Conservation (phyloP, 371 early-diverging fungal genomes). For the Dinochytrium kinnereticum region DNA sequence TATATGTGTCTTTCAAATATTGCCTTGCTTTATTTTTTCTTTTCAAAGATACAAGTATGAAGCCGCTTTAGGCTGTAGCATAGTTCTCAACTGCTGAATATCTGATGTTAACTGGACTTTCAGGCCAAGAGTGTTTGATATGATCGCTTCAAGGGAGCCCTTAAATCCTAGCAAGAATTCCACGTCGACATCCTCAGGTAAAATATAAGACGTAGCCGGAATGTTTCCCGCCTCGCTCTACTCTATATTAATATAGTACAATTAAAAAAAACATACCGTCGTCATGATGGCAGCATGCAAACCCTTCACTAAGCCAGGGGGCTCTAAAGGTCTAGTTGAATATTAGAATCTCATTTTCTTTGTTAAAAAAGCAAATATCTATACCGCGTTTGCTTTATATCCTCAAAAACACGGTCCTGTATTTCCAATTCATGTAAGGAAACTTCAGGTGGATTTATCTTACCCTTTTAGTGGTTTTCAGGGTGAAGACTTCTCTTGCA, state of each 20-base stretch:
- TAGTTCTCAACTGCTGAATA: background rate
- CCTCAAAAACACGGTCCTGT: background rate
- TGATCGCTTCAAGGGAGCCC: background rate
- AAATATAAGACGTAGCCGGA: background rate
- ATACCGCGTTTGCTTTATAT: background rate
- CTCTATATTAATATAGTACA: background rate
- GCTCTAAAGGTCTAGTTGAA: too few relatives aligned
- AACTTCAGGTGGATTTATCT: background rate
- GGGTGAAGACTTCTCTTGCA: background rate
- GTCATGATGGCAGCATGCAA: background rate
- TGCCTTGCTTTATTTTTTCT: background rate
- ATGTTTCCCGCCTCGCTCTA: background rate
- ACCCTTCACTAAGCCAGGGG: background rate
- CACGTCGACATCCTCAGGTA: background rate
- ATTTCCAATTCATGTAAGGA: background rate
- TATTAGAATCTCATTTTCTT: too few relatives aligned
- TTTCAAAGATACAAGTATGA: background rate
- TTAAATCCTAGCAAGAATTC: background rate
- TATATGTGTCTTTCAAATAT: background rate
- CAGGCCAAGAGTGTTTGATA: background rate
- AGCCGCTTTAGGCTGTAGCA: background rate
- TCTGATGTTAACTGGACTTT: background rate
- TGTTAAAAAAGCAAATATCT: background rate
- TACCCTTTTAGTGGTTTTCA: background rate
- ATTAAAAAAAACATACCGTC: background rate